Base-by-base conservation (phyloP, 1,284 basidiomycete genomes). In the Cryptococcus wingfieldii region DNA sequence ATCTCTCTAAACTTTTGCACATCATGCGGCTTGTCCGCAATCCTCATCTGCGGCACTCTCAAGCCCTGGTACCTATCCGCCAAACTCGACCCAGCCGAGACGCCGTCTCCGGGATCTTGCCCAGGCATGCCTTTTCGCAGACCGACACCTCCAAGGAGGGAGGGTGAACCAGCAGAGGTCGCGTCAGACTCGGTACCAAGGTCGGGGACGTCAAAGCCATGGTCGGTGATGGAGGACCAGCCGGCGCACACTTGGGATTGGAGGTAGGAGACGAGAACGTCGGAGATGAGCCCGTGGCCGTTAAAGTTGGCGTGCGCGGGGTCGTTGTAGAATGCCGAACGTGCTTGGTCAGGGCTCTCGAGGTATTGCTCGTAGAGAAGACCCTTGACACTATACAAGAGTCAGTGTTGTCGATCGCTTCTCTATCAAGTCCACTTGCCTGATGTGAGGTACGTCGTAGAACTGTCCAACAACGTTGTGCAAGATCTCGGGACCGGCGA, bases 391-490 rank as follows among this genome's bases (percentile, higher is more conserved):
- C 86, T 89, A 51, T 3, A 43, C n/a, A 34, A 37, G 34, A 5
- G 16, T 51, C 1, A 43, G 56, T 28, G 54, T 47, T 25, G 18
- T 18, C n/a, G 19, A 7, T 13, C 49, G 50, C 43, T n/a, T 34
- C 14, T 28, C 9, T 53, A 34, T 39, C 23, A 37, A 37, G 45
- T 18, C 28, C 14, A 9, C 78, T 46, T 44, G 83, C 84, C 82
- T 84, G 67, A 97, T 80, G 72, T 96, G 89, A 0, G 93, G 91
- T 31, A 96, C 83, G 70, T 97, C 93, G 78, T 97, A 97, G 78
- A 92, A 96, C 71, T 94, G 90, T 0, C 93, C 89, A 4, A 96
- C 90, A 51, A 88, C 79, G 62, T 82, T 86, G 74, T 97, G 93
- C 80, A 85, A 84, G 64, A 90, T 84, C 69, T 95, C 92, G 1